Evolutionary conservation across 257 asterid species (phyloP).

Genomic region (Solanum sparsipilum): DNA sequence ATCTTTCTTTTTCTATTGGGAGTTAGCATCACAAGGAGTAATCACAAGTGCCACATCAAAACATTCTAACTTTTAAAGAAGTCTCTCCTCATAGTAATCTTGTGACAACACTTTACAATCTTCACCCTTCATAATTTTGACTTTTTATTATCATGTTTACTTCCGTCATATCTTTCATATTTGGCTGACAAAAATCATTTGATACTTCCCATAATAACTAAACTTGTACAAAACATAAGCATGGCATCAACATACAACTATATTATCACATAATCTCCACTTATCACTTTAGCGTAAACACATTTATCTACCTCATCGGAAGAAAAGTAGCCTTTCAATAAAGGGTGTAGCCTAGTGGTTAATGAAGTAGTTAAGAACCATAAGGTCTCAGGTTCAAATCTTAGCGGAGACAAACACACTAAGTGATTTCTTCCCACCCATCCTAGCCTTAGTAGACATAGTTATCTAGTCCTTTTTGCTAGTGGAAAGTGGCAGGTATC

Average conservation of each 20-base stretch:
- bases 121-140: not conserved
- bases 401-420: not conserved
- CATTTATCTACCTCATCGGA: not conserved
- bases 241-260: not conserved
- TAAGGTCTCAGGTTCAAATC: too few species aligned
- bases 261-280: not conserved
- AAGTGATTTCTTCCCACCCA: not conserved
- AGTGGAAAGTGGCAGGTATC: not conserved
- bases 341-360: not conserved
- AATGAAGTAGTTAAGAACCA: not conserved
- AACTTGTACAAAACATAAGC: not conserved
- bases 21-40: not conserved
- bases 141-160: not conserved
- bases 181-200: not conserved
- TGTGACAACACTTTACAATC: not conserved
- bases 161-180: not conserved
- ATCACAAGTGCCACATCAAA: not conserved
- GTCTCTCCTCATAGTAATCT: not conserved
- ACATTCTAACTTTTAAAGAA: not conserved
- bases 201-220: not conserved
- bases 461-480: not conserved
- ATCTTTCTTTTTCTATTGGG: not conserved
- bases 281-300: not conserved
- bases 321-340: too few species aligned
- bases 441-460: not conserved